These are phyloP conservation scores for Allium sativum DNA, from an alignment of 106 monocot genomes.

Conservation along the genomic window DNA sequence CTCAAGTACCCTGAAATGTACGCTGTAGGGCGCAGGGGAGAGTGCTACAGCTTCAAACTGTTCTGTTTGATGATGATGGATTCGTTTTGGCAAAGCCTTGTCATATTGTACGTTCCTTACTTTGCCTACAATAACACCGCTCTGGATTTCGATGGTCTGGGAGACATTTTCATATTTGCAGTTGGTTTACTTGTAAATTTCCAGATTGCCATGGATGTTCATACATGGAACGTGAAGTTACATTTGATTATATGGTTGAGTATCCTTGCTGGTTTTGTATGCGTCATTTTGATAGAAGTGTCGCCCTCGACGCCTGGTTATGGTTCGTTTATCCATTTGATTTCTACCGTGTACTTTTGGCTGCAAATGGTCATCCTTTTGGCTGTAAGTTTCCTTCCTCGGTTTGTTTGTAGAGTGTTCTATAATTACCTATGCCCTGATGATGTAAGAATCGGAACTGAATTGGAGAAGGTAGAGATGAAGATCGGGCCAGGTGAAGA, in stretches of 20 bases:
- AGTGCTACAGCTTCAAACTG: conserved; percentile 68
- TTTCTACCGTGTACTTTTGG: conserved; percentile 72
- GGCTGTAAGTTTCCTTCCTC: conserved; percentile 52
- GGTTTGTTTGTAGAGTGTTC: conserved; percentile 44
- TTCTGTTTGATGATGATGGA: conserved; percentile 70
- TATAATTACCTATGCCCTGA: conserved; percentile 39
- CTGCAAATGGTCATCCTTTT: conserved; percentile 34
- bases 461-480: conserved; percentile 45
- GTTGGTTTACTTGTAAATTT: conserved; percentile 40
- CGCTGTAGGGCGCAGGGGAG: conserved; percentile 76
- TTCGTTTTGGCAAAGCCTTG: conserved; percentile 76
- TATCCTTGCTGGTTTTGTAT: conserved; percentile 43
- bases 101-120: conserved; percentile 53
- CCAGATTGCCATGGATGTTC: conserved; percentile 71
- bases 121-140: conserved; percentile 56
- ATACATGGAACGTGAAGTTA: conserved; percentile 74
- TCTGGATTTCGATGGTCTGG: conserved; percentile 51
- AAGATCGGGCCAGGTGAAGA: conserved; percentile 3
- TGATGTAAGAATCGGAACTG: conserved; percentile 74
- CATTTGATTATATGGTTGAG: conserved; percentile 74
- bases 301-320: conserved; percentile 50
- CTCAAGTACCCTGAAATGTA: conserved; percentile 81
- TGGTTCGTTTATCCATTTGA: conserved; percentile 69
- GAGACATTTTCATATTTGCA: conserved; percentile 57
- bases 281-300: conserved; percentile 49